Percentiles rank a stretch among this genome's conserved stretches.
These are phyloP conservation scores for Yamadazyma dushanensis DNA, from an alignment of 1,139 yeast genomes.

Conservation along the genomic window DNA sequence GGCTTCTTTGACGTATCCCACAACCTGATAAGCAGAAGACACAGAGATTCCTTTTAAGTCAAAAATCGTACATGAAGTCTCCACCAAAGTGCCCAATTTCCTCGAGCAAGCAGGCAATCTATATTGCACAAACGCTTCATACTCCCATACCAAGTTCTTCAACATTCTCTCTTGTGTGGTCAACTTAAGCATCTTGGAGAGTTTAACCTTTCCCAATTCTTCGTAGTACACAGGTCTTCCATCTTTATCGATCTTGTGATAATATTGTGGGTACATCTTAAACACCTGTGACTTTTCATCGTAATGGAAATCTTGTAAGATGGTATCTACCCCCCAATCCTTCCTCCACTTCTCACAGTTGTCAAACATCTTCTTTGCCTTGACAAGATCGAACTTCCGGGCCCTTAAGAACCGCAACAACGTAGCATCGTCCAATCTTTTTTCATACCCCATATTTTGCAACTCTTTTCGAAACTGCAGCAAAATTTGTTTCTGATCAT, in stretches of 20 bases:
- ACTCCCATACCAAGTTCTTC: constrained; percentile 94
- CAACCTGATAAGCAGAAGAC: constrained; percentile 78
- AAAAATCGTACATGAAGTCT: constrained; percentile 93
- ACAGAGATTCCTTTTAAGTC: constrained; percentile 93
- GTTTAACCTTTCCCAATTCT: constrained; percentile 87
- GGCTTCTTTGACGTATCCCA: constrained; percentile 87
- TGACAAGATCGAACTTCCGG: constrained; percentile 81
- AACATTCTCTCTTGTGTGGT: constrained; percentile 96
- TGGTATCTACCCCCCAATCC: constrained; percentile 83
- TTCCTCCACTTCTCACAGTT: constrained; percentile 91
- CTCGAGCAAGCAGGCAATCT: constrained; percentile 95
- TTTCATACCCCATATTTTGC: constrained; percentile 61
- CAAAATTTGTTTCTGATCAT: constrained; percentile 62
- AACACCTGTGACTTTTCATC: constrained; percentile 89
- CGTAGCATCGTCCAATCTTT: constrained; percentile 83
- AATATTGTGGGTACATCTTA: constrained; percentile 89
- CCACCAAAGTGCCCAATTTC: constrained; percentile 71
- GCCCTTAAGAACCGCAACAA: constrained; percentile 90
- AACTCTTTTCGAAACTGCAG: constrained; percentile 59
- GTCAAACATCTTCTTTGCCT: constrained; percentile 78
- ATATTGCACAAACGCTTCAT: constrained; percentile 80
- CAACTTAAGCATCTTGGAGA: constrained; percentile 86
- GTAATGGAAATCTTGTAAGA: constrained; percentile 83
- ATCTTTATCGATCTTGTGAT: constrained; percentile 94
- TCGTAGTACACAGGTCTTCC: constrained; percentile 96